Conservation (phyloP, 768 basidiomycete species). For the Pluteus cervinus region DNA sequence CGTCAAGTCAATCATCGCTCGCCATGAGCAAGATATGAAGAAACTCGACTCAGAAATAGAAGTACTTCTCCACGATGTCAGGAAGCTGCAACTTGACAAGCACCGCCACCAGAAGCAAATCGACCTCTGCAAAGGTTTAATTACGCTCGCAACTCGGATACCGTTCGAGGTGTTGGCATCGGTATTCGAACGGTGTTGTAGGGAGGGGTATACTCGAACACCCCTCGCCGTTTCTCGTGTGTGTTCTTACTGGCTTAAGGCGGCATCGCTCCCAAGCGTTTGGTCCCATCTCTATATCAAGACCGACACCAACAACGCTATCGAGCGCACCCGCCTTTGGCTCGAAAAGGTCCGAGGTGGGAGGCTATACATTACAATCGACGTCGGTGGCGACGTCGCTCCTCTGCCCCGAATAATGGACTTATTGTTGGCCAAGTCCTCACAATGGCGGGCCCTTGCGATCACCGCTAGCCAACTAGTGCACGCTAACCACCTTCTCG, state of each 20-base stretch:
- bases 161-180: slow-evolving; percentile 48
- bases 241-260: slow-evolving; percentile 53
- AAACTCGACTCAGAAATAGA: slow-evolving; percentile 38
- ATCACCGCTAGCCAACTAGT: slow-evolving; percentile 31
- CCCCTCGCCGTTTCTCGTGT: slow-evolving; percentile 54
- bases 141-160: slow-evolving; percentile 51
- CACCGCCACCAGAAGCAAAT: slow-evolving; percentile 36
- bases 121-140: slow-evolving; percentile 35
- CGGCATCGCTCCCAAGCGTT: slow-evolving; percentile 41
- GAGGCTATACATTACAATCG: slow-evolving; percentile 39
- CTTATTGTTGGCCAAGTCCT: slow-evolving; percentile 29
- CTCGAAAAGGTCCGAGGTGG: slow-evolving; percentile 38
- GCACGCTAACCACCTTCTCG: slow-evolving; percentile 34
- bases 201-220: slow-evolving; percentile 45
- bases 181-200: slow-evolving; percentile 48
- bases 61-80: slow-evolving; percentile 29
- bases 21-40: slow-evolving; percentile 35
- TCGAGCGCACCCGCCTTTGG: slow-evolving; percentile 42
- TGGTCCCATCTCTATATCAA: slow-evolving; percentile 56
- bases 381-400: slow-evolving; percentile 23
- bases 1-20: slow-evolving; percentile 16
- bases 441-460: slow-evolving; percentile 39
- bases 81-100: slow-evolving; percentile 37
- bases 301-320: slow-evolving; percentile 34
- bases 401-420: slow-evolving; percentile 29